A percentile compares a stretch with the other conserved stretches of the same genome.
phyloP scores from a whole-genome alignment of 2,329 filamentous ascomycete genomes.

The Aspergillus arachidicola region DNA sequence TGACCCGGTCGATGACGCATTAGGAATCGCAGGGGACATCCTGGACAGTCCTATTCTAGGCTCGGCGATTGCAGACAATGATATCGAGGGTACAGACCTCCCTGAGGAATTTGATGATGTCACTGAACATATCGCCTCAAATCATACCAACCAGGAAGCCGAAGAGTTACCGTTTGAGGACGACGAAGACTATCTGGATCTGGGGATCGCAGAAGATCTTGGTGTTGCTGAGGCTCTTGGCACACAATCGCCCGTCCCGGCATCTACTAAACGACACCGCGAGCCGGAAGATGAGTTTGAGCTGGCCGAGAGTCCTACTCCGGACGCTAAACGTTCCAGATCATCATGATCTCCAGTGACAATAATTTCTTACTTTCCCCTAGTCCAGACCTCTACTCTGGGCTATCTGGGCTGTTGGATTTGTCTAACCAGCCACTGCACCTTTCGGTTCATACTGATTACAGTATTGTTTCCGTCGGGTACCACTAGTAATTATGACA shows the following conservation, averaged over 20 bases:
- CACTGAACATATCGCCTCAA: slow-evolving; percentile 18
- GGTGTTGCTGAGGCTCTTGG: slow-evolving; percentile 25
- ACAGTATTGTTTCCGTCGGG: background rate
- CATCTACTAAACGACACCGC: slow-evolving; percentile 37
- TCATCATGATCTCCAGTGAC: slow-evolving; percentile 37
- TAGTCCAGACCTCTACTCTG: background rate
- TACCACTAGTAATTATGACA: slow-evolving; percentile 3
- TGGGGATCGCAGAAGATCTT: slow-evolving; percentile 27
- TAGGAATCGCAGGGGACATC: slow-evolving; percentile 36
- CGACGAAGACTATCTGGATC: slow-evolving; percentile 44
- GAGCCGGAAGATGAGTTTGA: slow-evolving; percentile 39
- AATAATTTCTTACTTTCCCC: background rate
- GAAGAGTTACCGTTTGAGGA: slow-evolving; percentile 31
- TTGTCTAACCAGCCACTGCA: background rate
- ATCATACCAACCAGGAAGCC: slow-evolving; percentile 17
- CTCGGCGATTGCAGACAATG: slow-evolving; percentile 11
- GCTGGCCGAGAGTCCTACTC: slow-evolving; percentile 24
- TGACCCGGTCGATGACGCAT: slow-evolving; percentile 31
- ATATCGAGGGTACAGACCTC: slow-evolving; percentile 17
- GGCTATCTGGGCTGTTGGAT: background rate
- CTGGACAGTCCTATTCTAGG: slow-evolving; percentile 30
- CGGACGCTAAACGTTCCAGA: slow-evolving; percentile 58
- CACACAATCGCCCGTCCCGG: slow-evolving; percentile 24
- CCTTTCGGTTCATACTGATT: background rate
- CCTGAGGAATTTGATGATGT: slow-evolving; percentile 20